Percentiles rank a stretch among this genome's conserved stretches.
Evolutionary conservation across 257 asterid species (phyloP).

Genomic region (Ilex asprella): DNA sequence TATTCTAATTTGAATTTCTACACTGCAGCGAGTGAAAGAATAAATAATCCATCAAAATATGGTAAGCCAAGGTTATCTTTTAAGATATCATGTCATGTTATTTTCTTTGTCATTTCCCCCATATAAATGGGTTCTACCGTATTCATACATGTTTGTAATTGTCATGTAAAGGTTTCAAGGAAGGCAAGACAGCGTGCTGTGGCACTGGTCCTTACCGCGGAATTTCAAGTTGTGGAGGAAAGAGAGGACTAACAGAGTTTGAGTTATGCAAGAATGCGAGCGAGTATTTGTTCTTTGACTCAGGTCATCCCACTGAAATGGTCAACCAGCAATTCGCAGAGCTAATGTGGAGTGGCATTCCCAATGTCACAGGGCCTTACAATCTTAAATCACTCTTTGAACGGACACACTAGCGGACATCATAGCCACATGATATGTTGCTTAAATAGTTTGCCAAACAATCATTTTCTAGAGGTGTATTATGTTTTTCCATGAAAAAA

Average conservation of each 20-base stretch:
- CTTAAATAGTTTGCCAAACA: too few species aligned
- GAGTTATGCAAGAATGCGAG: constrained; percentile 33
- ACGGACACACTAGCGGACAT: background rate
- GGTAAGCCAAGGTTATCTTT: background rate
- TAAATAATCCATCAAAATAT: background rate
- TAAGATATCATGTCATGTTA: too few species aligned
- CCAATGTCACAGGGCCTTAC: background rate
- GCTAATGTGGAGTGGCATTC: constrained; percentile 23
- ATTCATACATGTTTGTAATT: background rate
- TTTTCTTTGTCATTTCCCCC: too few species aligned
- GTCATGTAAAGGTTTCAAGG: constrained; percentile 33
- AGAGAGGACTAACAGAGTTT: constrained; percentile 27
- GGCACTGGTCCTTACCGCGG: constrained; percentile 49
- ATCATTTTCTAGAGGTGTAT: too few species aligned
- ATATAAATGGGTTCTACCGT: background rate
- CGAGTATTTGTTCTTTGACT: constrained; percentile 24
- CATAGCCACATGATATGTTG: too few species aligned
- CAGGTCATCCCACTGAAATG: constrained; percentile 26
- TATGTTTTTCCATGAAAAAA: too few species aligned
- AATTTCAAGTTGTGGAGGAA: constrained; percentile 45
- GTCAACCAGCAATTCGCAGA: constrained; percentile 25
- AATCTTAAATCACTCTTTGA: constrained; percentile 7
- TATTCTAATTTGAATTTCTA: background rate
- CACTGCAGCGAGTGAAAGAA: background rate
- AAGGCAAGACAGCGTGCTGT: constrained; percentile 46